Evolutionary conservation across 2,329 filamentous ascomycete species (phyloP).

Genomic region (Myriosclerotinia curreyana): DNA sequence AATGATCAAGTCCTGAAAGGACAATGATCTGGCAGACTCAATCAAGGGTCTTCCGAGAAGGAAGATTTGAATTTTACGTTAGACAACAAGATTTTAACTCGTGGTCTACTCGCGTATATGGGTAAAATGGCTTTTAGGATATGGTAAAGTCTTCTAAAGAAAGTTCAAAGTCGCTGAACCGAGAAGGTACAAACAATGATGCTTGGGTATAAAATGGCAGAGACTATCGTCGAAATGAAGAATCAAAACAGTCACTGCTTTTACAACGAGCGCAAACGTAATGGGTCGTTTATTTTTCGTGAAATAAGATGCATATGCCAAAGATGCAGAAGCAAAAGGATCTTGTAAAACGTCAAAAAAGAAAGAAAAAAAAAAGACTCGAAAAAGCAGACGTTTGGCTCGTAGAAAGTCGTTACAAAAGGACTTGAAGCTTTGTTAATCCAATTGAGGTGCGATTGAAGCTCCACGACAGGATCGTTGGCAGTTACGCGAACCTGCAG

Average conservation of each 20-base stretch:
- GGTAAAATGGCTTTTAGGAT: not conserved
- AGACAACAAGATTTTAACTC: constrained; percentile 21
- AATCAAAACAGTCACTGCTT: constrained; percentile 26
- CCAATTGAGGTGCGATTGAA: constrained; percentile 40
- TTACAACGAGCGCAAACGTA: constrained; percentile 32
- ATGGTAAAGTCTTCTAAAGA: constrained; percentile 5
- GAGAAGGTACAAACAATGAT: constrained; percentile 21
- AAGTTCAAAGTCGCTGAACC: constrained; percentile 14
- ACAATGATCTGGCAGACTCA: constrained; percentile 35
- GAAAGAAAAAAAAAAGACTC: constrained; percentile 30
- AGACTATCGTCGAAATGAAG: constrained; percentile 18
- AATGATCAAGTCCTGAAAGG: constrained; percentile 36
- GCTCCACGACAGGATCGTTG: constrained; percentile 37
- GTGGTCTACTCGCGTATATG: constrained; percentile 16
- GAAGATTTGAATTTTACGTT: constrained; percentile 10
- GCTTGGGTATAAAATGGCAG: constrained; percentile 27
- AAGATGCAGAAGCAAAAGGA: constrained; percentile 27
- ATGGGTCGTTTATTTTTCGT: constrained; percentile 35
- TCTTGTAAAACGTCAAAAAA: constrained; percentile 35
- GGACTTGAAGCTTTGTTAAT: constrained; percentile 35
- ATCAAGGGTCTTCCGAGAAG: constrained; percentile 28
- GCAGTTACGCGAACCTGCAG: constrained; percentile 40
- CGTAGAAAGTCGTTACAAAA: constrained; percentile 45
- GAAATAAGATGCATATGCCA: constrained; percentile 34
- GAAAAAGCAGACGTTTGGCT: constrained; percentile 42